Percentiles rank a stretch among this genome's conserved stretches.
phyloP scores from a whole-genome alignment of 176 grass and related monocot species.

The Paspalum vaginatum region DNA sequence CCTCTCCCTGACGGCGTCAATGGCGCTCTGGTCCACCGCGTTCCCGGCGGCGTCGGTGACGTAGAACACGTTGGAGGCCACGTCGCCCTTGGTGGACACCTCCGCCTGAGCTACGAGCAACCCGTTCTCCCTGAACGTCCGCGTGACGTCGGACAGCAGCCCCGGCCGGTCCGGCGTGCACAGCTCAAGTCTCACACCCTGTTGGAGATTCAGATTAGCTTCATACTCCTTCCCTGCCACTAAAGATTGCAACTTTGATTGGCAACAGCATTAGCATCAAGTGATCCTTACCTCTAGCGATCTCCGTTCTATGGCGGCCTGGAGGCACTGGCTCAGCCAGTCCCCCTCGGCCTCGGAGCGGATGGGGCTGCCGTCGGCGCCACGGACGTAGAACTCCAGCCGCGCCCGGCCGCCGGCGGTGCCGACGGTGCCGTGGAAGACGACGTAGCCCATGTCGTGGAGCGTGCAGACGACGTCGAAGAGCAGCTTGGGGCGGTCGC shows the following conservation, averaged over 20 bases:
- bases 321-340: constrained; percentile 68
- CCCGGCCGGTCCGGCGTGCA: constrained; percentile 60
- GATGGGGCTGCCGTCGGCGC: constrained; percentile 76
- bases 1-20: constrained; percentile 59
- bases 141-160: constrained; percentile 68
- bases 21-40: constrained; percentile 50
- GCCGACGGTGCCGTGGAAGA: constrained; percentile 93
- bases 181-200: constrained; percentile 81
- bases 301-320: constrained; percentile 74
- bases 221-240: neutral
- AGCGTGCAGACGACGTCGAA: constrained; percentile 92
- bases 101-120: constrained; percentile 71
- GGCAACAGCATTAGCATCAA: neutral
- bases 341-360: constrained; percentile 71
- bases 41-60: constrained; percentile 72
- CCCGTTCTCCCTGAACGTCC: constrained; percentile 86
- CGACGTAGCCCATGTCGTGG: constrained; percentile 93
- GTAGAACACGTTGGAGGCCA: constrained; percentile 87
- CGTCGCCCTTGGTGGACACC: constrained; percentile 64
- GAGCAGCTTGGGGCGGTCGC: constrained; percentile 73
- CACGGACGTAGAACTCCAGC: constrained; percentile 88
- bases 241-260: neutral
- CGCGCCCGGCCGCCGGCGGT: constrained; percentile 58
- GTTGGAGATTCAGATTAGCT: constrained; percentile 26
- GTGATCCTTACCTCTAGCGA: constrained; percentile 53